Base-by-base conservation (phyloP, 2,329 filamentous ascomycete genomes). In the Xylaria multiplex region DNA sequence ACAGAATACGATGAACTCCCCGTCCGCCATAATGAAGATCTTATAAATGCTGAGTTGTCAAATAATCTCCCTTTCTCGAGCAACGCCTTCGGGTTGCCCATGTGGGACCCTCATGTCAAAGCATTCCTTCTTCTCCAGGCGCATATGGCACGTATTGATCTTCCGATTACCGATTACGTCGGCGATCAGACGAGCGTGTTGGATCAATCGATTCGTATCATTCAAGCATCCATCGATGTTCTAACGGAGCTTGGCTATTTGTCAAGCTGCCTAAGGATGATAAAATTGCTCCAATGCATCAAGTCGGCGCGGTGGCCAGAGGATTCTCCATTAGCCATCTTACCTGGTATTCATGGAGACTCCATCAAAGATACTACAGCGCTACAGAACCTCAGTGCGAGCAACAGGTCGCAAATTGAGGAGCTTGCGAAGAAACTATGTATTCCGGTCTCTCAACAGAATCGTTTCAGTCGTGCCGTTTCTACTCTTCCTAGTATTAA, bases 71-170 rank as follows among this genome's bases (percentile, higher is more conserved):
- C 93, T 0, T 84, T 87, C 66, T 80, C 84, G 0, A 86, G 83
- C 5, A 80, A 80, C 19, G 78, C 81, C 3, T 88, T 96, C 59
- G 90, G 89, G 9, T 82, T 97, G 46, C 95, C 95, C 1, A 92
- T 99, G 90, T 99, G 96, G 96, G 96, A 99, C 81, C 96, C 96
- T 0, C 96, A 99, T 76, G 93, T 98, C 76, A 99, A 99, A 79
- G 90, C 96, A 0, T 98, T 97, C 81, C 82, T 99, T 43, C 85
- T 99, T 1, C 85, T 99, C 0, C 96, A 99, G 79, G 93, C 96
- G 0, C 93, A 97, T 80, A 97, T 99, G 88, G 93, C 92, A 22
- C 91, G 95, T 64, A 91, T 98, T 71, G 90, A 95, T 61, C 88
- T 99, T 3, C 96, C 96, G 3, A 97, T 99, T 64, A 91, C 92